Conservation (phyloP, 768 basidiomycete genomes). For the Leucocoprinus leucothites region DNA sequence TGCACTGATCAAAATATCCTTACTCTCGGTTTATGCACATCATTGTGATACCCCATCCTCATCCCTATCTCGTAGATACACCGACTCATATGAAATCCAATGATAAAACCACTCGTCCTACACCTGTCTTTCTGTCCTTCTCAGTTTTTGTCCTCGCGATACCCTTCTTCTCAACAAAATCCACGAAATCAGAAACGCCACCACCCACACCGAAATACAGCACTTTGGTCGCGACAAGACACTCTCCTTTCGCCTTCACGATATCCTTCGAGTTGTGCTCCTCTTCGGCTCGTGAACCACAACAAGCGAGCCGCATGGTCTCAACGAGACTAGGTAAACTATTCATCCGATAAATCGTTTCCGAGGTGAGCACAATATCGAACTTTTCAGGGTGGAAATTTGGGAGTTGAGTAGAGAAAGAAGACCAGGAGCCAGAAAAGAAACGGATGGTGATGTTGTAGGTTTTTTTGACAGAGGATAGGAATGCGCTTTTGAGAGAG, state of each 20-base stretch:
- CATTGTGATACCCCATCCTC: too few relatives aligned
- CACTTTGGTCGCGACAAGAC: conserved; percentile 87
- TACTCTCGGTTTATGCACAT: too few relatives aligned
- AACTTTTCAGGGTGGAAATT: conserved; percentile 38
- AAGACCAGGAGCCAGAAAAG: conserved; percentile 78
- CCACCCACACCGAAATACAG: conserved; percentile 97
- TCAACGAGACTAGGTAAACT: conserved; percentile 60
- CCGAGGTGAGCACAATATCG: conserved; percentile 81
- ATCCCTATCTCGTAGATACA: too few relatives aligned
- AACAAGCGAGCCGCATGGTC: conserved; percentile 42
- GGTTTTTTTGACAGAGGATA: conserved; percentile 42
- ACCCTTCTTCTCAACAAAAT: conserved; percentile 47
- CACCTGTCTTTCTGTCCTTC: conserved; percentile 64
- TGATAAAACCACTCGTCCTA: conserved; percentile 47
- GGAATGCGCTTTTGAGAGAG: conserved; percentile 63
- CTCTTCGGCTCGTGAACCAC: background rate
- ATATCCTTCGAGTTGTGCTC: conserved; percentile 1
- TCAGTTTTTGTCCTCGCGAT: conserved; percentile 51
- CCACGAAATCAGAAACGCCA: conserved; percentile 68
- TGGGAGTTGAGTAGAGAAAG: conserved; percentile 35
- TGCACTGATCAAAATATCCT: too few relatives aligned
- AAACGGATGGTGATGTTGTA: conserved; percentile 65
- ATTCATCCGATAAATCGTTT: conserved; percentile 83
- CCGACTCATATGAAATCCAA: background rate
- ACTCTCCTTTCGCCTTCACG: conserved; percentile 21